Base-by-base conservation (phyloP, 352 stramenopile genomes). In the Phytophthora rubi region DNA sequence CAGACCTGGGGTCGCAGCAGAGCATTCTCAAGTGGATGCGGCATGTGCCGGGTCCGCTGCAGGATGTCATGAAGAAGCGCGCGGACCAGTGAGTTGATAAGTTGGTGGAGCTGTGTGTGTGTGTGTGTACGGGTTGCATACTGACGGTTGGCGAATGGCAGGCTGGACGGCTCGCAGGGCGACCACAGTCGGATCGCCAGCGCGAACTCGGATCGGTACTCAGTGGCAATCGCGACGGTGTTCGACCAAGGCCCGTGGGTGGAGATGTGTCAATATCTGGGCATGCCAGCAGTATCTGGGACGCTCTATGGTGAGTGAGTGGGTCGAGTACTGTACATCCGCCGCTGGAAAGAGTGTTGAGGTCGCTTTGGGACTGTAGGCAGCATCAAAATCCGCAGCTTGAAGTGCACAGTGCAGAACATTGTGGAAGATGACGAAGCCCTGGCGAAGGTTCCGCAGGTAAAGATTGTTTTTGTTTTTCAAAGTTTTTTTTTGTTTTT, bases 241-340 rank as follows among this genome's bases (percentile, higher is more conserved):
- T 95, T 95, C 70, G 88, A 95, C 58, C 69, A 91, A 44, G 88
- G 88, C 1, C 73, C 88, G 39, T 95, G 88, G 88, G 86, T 94
- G 59, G 82, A 92, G 10, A 93, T 95, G 81, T 95, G 88, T 55
- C 65, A 78, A 32, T 88, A 74, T 48, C 48, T 92, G 6, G 78
- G 79, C 12, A 81, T 93, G 51, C 39, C 52, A 10, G 81, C 80
- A 1, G 73, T 62, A 8, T 69, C 75, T 21, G 88, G 88, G n/a
- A 76, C 65, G 28, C 70, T 92, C 10, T 93, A 94, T n/a, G 88
- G 88, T 93, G 62, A 28, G 73, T 23, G 16, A 49, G 9, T 4
- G 42, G 42, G 37, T 8, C 42, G 18, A 21, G 18, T 21, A 21
- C 9, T 10, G 15, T 23, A 12, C 10, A 13, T 49, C 7, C 13